Percentiles rank a stretch among this genome's conserved stretches.
Evolutionary conservation across 306 rosid genomes (phyloP).

Genomic region (Lagenaria siceraria): DNA sequence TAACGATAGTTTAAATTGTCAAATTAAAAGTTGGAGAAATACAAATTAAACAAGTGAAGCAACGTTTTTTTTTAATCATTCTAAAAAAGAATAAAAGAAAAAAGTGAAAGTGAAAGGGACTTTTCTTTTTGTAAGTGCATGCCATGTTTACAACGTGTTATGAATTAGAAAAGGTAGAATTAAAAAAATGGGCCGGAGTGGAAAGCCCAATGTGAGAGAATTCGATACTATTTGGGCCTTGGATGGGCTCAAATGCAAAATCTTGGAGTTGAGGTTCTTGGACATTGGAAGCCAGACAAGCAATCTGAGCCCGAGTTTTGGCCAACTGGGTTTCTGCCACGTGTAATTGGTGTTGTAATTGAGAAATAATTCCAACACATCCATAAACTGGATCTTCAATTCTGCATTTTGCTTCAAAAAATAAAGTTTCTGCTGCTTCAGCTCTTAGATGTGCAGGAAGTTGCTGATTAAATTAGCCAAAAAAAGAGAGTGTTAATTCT

Average conservation of each 20-base stretch:
- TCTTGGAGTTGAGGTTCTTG: constrained; percentile 9
- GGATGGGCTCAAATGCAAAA: not conserved
- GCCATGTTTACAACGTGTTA: not conserved
- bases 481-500: not conserved
- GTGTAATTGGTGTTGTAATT: constrained; percentile 35
- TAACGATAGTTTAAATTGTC: too few species aligned
- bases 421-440: constrained; percentile 38
- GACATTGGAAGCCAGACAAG: not conserved
- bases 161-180: not conserved
- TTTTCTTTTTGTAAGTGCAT: too few species aligned
- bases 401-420: constrained; percentile 48
- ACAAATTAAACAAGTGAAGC: too few species aligned
- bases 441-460: constrained; percentile 31
- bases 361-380: constrained; percentile 43
- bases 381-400: constrained; percentile 63
- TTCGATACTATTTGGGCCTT: constrained; percentile 12
- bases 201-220: constrained; percentile 16
- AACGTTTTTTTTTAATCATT: not conserved
- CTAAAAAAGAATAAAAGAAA: not conserved
- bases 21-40: too few species aligned
- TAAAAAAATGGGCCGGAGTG: constrained; percentile 13
- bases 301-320: constrained; percentile 38
- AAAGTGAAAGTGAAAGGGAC: not conserved
- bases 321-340: constrained; percentile 32
- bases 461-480: constrained; percentile 19